A percentile compares a stretch with the other conserved stretches of the same genome.
Evolutionary conservation across 2,329 filamentous ascomycete genomes (phyloP).

Genomic region (Cytospora schulzeri): DNA sequence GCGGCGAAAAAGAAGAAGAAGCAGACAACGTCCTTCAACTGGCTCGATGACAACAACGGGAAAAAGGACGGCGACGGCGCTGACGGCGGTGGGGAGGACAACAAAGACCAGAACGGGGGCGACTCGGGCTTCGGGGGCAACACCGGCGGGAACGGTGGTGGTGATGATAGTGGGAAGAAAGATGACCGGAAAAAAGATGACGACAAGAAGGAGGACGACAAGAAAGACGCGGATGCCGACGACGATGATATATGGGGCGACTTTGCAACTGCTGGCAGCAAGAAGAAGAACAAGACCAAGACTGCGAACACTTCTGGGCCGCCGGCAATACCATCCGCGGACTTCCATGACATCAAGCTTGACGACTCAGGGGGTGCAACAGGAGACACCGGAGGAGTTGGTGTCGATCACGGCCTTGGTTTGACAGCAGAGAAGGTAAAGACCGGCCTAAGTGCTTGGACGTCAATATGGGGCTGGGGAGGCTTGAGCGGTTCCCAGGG

Average conservation of each 20-base stretch:
- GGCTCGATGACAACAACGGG: constrained; percentile 48
- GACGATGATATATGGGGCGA: constrained; percentile 55
- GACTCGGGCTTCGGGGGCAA: constrained; percentile 35
- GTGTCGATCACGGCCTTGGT: constrained; percentile 57
- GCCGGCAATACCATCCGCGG: constrained; percentile 34
- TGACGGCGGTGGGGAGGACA: constrained; percentile 40
- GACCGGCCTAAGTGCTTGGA: constrained; percentile 58
- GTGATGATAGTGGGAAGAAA: constrained; percentile 38
- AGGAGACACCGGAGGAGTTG: neutral
- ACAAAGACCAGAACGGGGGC: constrained; percentile 39
- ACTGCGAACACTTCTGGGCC: constrained; percentile 30
- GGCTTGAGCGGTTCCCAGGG: constrained; percentile 20
- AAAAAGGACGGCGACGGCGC: constrained; percentile 44
- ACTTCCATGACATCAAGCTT: constrained; percentile 71
- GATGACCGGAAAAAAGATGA: constrained; percentile 40
- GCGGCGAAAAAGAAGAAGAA: constrained; percentile 60
- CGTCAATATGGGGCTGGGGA: constrained; percentile 57
- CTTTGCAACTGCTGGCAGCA: constrained; percentile 48
- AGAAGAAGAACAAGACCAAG: constrained; percentile 55
- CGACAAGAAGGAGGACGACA: constrained; percentile 34
- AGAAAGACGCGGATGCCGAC: constrained; percentile 33
- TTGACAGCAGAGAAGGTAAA: constrained; percentile 17
- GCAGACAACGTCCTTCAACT: constrained; percentile 45
- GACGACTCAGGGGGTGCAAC: constrained; percentile 49
- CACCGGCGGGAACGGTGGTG: constrained; percentile 41